Evolutionary conservation across 2,329 filamentous ascomycete genomes (phyloP), one percentile per base, ranked within the genome.

Genomic region (Parastagonospora avenae): DNA sequence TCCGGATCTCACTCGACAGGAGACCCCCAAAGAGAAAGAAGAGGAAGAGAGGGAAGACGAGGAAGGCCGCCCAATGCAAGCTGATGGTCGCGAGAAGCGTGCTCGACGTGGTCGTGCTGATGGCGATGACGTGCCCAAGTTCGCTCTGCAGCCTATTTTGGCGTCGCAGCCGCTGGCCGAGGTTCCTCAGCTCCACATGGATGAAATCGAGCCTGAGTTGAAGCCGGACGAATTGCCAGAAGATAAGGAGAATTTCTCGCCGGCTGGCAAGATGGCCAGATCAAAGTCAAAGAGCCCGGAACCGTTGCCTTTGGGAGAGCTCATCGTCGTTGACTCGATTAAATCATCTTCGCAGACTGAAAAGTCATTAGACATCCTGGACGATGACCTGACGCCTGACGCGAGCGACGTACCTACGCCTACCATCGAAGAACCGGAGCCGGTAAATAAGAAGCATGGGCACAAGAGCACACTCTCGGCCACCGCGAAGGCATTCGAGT

Each of bases 1-100:
- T 33, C 89, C 90, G 1, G 80, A 85, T 48, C 59, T 56, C 50
- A 62, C 65, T 16, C 63, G 63, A 19, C 60, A 70, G 48, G 59
- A 60, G 37, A 67, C 85, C 79, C 62, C 75, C 57, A 51, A 77
- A 79, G 59, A 72, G 77, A 55, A 73, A 71, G 42, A 68, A 71
- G 39, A 64, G 67, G 48, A 67, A 68, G 27, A 72, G 70, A 29
- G 73, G 8, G 81, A 88, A 50, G 84, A 85, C 53, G 79, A 82
- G 2, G 80, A 87, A 54, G 86, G 86, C 12, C 84, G 85, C 24
- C 73, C 82, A 15, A 80, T 79, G n/a, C 85, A 89, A 55, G 79
- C 79, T 49, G 83, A 88, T 51, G 85, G 85, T 16, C 85, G 91
- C 35, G 79, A 86, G 66, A 97, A 96, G 80, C 86, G 92, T 69